Percentiles rank a stretch among this genome's conserved stretches.
Evolutionary conservation across 2,329 filamentous ascomycete species (phyloP).

Genomic region (Alternaria gansuensis): DNA sequence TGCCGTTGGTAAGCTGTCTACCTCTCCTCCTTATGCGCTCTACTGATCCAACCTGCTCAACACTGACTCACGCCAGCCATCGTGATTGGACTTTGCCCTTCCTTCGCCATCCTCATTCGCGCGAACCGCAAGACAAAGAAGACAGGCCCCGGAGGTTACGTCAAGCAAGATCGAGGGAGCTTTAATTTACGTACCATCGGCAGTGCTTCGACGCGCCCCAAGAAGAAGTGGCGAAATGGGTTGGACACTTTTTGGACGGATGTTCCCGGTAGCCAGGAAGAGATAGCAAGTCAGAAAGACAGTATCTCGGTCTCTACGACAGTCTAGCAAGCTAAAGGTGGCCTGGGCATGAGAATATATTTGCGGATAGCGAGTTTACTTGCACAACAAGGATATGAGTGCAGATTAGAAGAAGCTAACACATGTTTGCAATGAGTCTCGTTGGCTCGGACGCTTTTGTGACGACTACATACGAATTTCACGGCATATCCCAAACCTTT

Average conservation of each 20-base stretch:
- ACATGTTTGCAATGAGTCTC: not conserved
- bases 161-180: not conserved
- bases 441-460: not conserved
- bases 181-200: not conserved
- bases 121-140: not conserved
- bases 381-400: not conserved
- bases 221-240: not conserved
- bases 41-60: not conserved
- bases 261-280: not conserved
- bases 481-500: not conserved
- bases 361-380: too few species aligned
- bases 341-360: not conserved
- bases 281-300: not conserved
- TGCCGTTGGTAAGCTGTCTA: constrained; percentile 26
- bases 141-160: too few species aligned
- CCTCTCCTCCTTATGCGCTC: constrained; percentile 1
- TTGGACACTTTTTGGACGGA: not conserved
- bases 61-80: not conserved
- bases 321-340: not conserved
- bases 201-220: not conserved
- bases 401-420: not conserved
- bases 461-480: not conserved
- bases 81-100: not conserved
- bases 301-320: not conserved
- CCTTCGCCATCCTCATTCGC: not conserved